Percentiles rank a stretch among this genome's conserved stretches.
Evolutionary conservation across 1,284 basidiomycete species (phyloP).

Genomic region (Cerioporus squamosus): DNA sequence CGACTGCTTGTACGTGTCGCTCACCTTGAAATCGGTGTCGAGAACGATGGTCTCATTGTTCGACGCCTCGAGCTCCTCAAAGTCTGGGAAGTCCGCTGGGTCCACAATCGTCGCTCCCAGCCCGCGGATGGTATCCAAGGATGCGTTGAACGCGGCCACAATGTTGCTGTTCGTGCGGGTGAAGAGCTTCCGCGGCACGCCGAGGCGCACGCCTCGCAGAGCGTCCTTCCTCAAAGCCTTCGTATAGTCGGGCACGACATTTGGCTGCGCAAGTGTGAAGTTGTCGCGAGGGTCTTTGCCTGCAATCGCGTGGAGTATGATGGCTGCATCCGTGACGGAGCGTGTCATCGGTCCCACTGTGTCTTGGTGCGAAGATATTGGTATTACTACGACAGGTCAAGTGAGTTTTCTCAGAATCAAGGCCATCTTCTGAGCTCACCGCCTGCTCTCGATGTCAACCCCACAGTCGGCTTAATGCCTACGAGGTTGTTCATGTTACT

Average conservation of each 20-base stretch:
- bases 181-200: slow-evolving; percentile 41
- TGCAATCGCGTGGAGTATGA: slow-evolving; percentile 46
- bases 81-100: slow-evolving; percentile 43
- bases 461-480: slow-evolving; percentile 66
- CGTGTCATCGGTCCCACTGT: slow-evolving; percentile 54
- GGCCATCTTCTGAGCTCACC: slow-evolving; percentile 37
- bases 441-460: slow-evolving; percentile 63
- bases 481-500: slow-evolving; percentile 45
- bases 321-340: slow-evolving; percentile 49
- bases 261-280: slow-evolving; percentile 46
- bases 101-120: slow-evolving; percentile 50
- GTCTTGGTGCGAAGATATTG: slow-evolving; percentile 54
- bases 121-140: slow-evolving; percentile 41
- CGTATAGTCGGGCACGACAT: slow-evolving; percentile 43
- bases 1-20: background rate
- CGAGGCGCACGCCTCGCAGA: slow-evolving; percentile 44
- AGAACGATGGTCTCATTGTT: slow-evolving; percentile 40
- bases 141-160: slow-evolving; percentile 40
- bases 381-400: slow-evolving; percentile 42
- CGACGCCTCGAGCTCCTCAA: slow-evolving; percentile 36
- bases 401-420: background rate
- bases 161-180: slow-evolving; percentile 28
- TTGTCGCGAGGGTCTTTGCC: slow-evolving; percentile 51
- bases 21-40: slow-evolving; percentile 48
- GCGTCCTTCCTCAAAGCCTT: slow-evolving; percentile 40